Evolutionary conservation across 192 early-diverging fungal genomes (phyloP).

Genomic region (Coemansia sp.): DNA sequence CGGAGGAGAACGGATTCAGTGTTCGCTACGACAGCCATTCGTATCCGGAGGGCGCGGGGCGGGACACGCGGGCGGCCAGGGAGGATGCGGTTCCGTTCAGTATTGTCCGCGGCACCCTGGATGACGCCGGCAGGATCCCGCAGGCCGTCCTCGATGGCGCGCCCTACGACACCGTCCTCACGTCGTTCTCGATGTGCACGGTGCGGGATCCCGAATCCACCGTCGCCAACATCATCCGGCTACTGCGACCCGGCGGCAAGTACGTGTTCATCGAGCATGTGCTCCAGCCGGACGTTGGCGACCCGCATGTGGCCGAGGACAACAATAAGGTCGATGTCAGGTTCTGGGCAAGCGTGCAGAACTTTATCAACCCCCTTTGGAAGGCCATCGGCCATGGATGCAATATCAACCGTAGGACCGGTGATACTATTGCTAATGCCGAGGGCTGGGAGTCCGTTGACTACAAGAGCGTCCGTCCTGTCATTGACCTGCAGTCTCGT

Average conservation of each 20-base stretch:
- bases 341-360: conserved; percentile 42
- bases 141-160: conserved; percentile 35
- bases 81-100: conserved; percentile 25
- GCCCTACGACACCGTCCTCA: conserved; percentile 48
- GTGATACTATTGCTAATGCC: conserved; percentile 26
- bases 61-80: background rate
- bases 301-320: conserved; percentile 31
- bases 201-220: conserved; percentile 21
- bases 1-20: conserved; percentile 35
- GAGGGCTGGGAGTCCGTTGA: conserved; percentile 34
- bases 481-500: conserved; percentile 33
- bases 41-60: conserved; percentile 10
- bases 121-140: conserved; percentile 25
- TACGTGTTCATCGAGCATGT: conserved; percentile 50
- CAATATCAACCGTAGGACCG: conserved; percentile 34
- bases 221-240: conserved; percentile 23
- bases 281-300: conserved; percentile 29
- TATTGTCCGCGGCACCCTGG: conserved; percentile 45
- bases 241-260: conserved; percentile 36
- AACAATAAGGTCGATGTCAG: conserved; percentile 29
- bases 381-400: conserved; percentile 36
- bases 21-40: conserved; percentile 31
- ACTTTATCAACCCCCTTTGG: conserved; percentile 38
- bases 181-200: conserved; percentile 46
- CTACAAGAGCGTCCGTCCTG: conserved; percentile 39